phyloP scores from a whole-genome alignment of 306 rosid genomes.

The Sophora flavescens region DNA sequence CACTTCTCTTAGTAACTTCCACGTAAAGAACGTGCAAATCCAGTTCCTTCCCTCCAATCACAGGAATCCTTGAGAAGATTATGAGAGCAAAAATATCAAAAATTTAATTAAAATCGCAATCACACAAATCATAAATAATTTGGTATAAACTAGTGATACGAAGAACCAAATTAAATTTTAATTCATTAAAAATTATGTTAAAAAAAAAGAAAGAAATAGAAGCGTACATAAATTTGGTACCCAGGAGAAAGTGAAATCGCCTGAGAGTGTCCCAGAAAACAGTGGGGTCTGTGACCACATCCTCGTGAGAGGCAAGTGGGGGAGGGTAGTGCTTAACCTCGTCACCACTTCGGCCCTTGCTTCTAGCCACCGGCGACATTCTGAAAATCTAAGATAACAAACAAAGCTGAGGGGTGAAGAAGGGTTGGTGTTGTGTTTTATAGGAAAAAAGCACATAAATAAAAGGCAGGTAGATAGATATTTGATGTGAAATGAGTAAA shows the following conservation, averaged over 20 bases:
- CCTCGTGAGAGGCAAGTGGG: conserved; percentile 75
- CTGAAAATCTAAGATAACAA: background rate
- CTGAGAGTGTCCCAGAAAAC: conserved; percentile 90
- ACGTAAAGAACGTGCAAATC: conserved; percentile 89
- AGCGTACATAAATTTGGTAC: conserved; percentile 85
- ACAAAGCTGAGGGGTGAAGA: background rate
- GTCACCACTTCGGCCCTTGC: conserved; percentile 26
- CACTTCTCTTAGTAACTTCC: conserved; percentile 91
- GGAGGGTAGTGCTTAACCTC: conserved; percentile 71
- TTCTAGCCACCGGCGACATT: conserved; percentile 56
- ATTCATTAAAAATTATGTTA: background rate
- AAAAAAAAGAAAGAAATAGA: background rate
- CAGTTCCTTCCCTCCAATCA: conserved; percentile 96
- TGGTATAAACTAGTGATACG: background rate
- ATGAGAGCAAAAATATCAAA: conserved; percentile 26
- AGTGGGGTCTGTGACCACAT: conserved; percentile 53
- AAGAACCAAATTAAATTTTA: conserved; percentile 9
- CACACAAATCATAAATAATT: background rate
- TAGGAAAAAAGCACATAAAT: background rate
- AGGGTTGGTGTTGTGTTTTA: background rate
- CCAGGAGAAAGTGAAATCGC: conserved; percentile 84
- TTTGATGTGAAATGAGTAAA: conserved; percentile 39
- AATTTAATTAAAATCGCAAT: conserved; percentile 28
- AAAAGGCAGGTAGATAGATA: background rate
- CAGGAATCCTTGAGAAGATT: conserved; percentile 77